Percentiles rank a stretch among this genome's conserved stretches.
phyloP scores from a whole-genome alignment of 306 rosid species.

The Quercus cerris region DNA sequence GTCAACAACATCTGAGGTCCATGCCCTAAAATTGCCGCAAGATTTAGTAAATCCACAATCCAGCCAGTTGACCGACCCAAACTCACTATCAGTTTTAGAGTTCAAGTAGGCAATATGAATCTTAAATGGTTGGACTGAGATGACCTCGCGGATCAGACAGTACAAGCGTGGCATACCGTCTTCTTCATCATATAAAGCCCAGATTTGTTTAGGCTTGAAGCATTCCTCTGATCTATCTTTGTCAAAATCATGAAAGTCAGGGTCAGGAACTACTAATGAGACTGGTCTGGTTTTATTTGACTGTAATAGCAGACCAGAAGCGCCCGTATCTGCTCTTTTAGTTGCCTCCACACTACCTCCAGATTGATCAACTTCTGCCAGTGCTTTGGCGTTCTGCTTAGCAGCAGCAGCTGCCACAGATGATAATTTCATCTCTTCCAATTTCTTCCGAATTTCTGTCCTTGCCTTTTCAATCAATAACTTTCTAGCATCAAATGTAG shows the following conservation, averaged over 20 bases:
- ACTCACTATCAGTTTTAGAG: constrained; percentile 90
- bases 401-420: constrained; percentile 39
- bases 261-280: constrained; percentile 78
- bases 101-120: constrained; percentile 77
- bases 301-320: constrained; percentile 45
- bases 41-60: constrained; percentile 92
- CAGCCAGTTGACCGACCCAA: constrained; percentile 82
- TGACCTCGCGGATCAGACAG: constrained; percentile 88
- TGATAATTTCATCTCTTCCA: constrained; percentile 70
- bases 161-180: constrained; percentile 99
- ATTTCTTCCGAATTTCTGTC: constrained; percentile 66
- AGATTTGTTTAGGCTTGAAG: constrained; percentile 94
- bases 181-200: constrained; percentile 98
- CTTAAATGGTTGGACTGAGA: constrained; percentile 82
- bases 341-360: constrained; percentile 28
- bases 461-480: constrained; percentile 85
- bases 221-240: constrained; percentile 90
- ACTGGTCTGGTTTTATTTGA: constrained; percentile 46
- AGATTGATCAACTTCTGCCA: constrained; percentile 39
- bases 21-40: constrained; percentile 91
- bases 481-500: constrained; percentile 76
- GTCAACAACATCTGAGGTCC: constrained; percentile 73
- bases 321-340: constrained; percentile 31
- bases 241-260: constrained; percentile 97
- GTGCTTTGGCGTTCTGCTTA: constrained; percentile 38